Evolutionary conservation across 1,284 basidiomycete genomes (phyloP), one percentile per base, ranked within the genome.

Genomic region (Dichomitus squalens): DNA sequence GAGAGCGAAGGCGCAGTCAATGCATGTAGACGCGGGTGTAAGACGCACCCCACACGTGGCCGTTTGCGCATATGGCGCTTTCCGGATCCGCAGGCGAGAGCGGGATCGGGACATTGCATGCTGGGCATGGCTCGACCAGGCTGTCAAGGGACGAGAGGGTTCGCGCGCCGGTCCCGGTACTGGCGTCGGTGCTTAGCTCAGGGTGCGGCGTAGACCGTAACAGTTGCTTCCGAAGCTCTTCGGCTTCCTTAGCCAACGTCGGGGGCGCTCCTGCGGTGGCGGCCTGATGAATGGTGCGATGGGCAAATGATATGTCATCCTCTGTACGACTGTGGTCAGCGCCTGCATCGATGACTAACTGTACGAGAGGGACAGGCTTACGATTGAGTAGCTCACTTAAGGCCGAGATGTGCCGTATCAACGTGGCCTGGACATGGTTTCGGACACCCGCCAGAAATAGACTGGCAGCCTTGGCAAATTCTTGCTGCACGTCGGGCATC

Each of bases 11-110:
- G 39, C 9, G 29, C 23, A 36, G 29, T 14, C 23, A 35, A 43
- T 35, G 36, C 23, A 29, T 27, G 12, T 49, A 39, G 25, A 11
- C 43, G 47, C 27, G 25, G 11, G 34, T 43, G 39, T 1, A 20
- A 50, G 76, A 63, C 58, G 43, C 66, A 89, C 87, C 72, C 88
- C 88, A 90, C 35, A 70, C 70, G 72, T 92, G 89, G 12, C 88
- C 88, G 63, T 85, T 85, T 2, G 77, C 66, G 69, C 89, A 92
- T 6, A 75, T 74, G 11, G 86, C 90, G 40, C 66, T 77, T 20
- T 77, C 80, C 50, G 84, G 78, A 65, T 87, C 80, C 25, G 38
- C 16, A n/a, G 49, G 16, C 49, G 81, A 70, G 51, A 90, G 69
- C 0, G 81, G 81, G 27, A 91, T 77, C 47, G 76, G 74, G 2